Evolutionary conservation across 2,329 filamentous ascomycete species (phyloP), one percentile per base, ranked within the genome.

Genomic region (Paraphaeosphaeria minitans): DNA sequence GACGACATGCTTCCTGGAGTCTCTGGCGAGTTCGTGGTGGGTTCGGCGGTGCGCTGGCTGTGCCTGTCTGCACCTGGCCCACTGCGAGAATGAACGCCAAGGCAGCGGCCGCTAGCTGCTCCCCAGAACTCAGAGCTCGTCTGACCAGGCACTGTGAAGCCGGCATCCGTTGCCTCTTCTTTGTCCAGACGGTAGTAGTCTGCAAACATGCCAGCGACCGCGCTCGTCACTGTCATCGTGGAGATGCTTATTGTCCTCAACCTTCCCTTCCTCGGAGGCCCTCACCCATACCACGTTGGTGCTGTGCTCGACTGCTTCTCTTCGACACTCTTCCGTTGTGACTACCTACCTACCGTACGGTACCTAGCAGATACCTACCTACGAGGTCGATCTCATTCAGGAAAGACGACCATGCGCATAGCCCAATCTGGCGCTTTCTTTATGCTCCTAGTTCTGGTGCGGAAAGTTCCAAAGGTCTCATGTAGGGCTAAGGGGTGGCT

Each of bases 1-100:
- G 73, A 69, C 49, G 67, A 69, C 74, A 76, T 77, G 65, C 46
- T 70, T 47, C 39, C 48, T 35, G 55, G 14, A 33, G 53, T 53
- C 43, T 43, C 16, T 35, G 35, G 45, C 10, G 39, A n/a, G 24
- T 39, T 56, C 22, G 54, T 58, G 41, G 55, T 50, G 46, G 57
- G 46, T 53, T 49, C 24, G 56, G 41, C 24, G 56, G 31, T 41
- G 54, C 47, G 47, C 47, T 35, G 47, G 50, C 60, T 58, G 31
- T 35, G 47, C 37, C 60, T 58, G 31, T 22, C 42, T 41, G 49
- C 58, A 57, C 54, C 45, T 51, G 37, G 41, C 33, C 56, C 39
- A 37, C 54, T 47, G 61, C 57, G 56, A 35, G 39, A 27, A 21
- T 29, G 19, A 29, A n/a, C 29, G 50, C 50, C 50, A 53, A 53